A percentile compares a stretch with the other conserved stretches of the same genome.
Conservation (phyloP, 1,139 yeast genomes). For the Nakaseomyces nivariensis region DNA sequence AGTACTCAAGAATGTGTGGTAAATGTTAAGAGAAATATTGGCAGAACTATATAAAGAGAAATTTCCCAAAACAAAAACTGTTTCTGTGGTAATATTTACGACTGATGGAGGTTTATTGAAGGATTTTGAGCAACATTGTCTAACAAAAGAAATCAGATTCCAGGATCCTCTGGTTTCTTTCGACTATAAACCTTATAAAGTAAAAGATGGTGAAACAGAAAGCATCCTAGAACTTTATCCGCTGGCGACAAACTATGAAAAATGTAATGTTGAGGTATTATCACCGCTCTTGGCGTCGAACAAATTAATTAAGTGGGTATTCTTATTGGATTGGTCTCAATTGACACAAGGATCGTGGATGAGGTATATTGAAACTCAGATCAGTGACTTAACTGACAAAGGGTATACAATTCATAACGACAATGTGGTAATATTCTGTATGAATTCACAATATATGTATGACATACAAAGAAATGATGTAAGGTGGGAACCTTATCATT, state of each 20-base stretch:
- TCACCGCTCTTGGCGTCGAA: background rate
- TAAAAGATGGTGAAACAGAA: background rate
- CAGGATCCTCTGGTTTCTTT: background rate
- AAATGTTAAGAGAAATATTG: constrained; percentile 4
- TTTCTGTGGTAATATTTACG: background rate
- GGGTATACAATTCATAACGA: constrained; percentile 5
- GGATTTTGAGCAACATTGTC: background rate
- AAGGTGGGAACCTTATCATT: constrained; percentile 15
- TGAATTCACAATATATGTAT: constrained; percentile 12
- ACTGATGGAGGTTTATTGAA: background rate
- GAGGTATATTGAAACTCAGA: constrained; percentile 4
- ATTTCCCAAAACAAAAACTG: background rate
- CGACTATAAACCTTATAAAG: background rate
- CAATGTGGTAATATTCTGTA: constrained; percentile 7
- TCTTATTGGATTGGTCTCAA: constrained; percentile 17
- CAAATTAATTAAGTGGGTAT: constrained; percentile 10
- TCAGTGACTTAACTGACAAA: constrained; percentile 4
- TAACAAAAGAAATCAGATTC: background rate
- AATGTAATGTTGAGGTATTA: background rate
- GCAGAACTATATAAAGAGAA: background rate
- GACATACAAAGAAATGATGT: constrained; percentile 13
- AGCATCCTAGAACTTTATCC: background rate
- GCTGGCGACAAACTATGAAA: background rate
- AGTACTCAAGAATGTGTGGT: background rate
- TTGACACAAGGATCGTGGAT: constrained; percentile 15